Base-by-base conservation (phyloP, 2,329 filamentous ascomycete genomes). In the Lecanosticta acicola region DNA sequence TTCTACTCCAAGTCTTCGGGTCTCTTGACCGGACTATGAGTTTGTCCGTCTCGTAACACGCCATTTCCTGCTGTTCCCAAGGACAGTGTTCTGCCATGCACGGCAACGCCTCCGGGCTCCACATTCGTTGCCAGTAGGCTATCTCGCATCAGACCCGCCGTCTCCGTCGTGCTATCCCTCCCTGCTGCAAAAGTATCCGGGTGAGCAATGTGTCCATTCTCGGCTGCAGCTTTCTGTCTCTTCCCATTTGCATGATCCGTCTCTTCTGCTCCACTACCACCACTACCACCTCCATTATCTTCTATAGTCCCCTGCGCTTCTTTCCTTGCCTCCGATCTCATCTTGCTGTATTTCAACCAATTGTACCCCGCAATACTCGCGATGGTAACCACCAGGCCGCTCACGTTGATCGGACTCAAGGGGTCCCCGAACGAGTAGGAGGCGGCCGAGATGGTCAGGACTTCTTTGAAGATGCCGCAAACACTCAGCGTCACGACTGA, bases 401-500 rank as follows among this genome's bases (percentile, higher is more conserved):
- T 78, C 8, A 96, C 72, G 66, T 98, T 98, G 71, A 98, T 80
- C 0, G 83, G 73, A 0, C 90, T 96, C 37, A 98, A 78, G 39
- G 78, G 80, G 64, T 98, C 93, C 59, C 93, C 79, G 71, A 96
- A 98, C 3, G 95, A 81, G 20, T 94, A 66, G 7, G 88, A 85
- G 0, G 91, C 91, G 1, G 88, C 89, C 33, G 81, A 84, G 60
- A 98, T 97, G 11, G 93, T 98, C 45, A 98, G 83, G 33, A 97
- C 93, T 71, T 98, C 93, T 67, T 98, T 98, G 76, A 98, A 97
- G 51, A 98, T 97, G 50, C 93, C 93, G 52, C 90, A 94, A 58
- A 98, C 96, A 41, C 86, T 94, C 37, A 98, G 77, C 0, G 93
- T 97, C 41, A 98, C 93, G 43, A 98, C 93, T 1, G 87, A 94